A percentile compares a stretch with the other conserved stretches of the same genome.
Conservation (phyloP, 2,329 filamentous ascomycete species). For the Neurospora crassa region DNA sequence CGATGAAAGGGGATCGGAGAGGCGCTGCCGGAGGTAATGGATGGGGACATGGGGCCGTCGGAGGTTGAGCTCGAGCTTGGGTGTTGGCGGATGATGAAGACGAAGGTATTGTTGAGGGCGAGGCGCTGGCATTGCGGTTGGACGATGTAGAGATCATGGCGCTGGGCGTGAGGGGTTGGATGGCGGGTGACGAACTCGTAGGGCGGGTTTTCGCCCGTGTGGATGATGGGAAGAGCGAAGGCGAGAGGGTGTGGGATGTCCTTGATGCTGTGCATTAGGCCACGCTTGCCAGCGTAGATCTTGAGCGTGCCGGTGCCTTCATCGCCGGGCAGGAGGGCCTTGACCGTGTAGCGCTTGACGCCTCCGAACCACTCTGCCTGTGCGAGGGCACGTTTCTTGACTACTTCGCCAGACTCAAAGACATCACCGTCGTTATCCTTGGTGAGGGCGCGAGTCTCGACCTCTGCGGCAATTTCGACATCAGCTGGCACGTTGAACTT, state of each 20-base stretch:
- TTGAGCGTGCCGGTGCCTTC: slow-evolving; percentile 83
- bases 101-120: slow-evolving; percentile 93
- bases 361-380: slow-evolving; percentile 88
- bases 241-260: slow-evolving; percentile 90
- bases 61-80: slow-evolving; percentile 54
- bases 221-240: slow-evolving; percentile 79
- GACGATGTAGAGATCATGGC: slow-evolving; percentile 92
- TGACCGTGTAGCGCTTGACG: slow-evolving; percentile 84
- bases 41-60: slow-evolving; percentile 30
- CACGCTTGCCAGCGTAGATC: slow-evolving; percentile 86
- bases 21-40: slow-evolving; percentile 36
- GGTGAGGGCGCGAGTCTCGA: slow-evolving; percentile 73
- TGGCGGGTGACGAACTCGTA: slow-evolving; percentile 92
- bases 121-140: slow-evolving; percentile 87
- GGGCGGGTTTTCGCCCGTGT: slow-evolving; percentile 83
- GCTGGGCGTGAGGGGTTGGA: slow-evolving; percentile 93
- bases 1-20: slow-evolving; percentile 54
- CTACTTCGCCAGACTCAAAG: slow-evolving; percentile 82
- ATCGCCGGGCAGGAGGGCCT: slow-evolving; percentile 83
- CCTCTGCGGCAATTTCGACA: slow-evolving; percentile 84
- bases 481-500: slow-evolving; percentile 82
- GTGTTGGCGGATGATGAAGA: slow-evolving; percentile 92
- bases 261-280: slow-evolving; percentile 94
- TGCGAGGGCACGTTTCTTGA: slow-evolving; percentile 77
- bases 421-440: slow-evolving; percentile 81